Conservation (phyloP, 306 rosid species). For the Lagenaria siceraria region DNA sequence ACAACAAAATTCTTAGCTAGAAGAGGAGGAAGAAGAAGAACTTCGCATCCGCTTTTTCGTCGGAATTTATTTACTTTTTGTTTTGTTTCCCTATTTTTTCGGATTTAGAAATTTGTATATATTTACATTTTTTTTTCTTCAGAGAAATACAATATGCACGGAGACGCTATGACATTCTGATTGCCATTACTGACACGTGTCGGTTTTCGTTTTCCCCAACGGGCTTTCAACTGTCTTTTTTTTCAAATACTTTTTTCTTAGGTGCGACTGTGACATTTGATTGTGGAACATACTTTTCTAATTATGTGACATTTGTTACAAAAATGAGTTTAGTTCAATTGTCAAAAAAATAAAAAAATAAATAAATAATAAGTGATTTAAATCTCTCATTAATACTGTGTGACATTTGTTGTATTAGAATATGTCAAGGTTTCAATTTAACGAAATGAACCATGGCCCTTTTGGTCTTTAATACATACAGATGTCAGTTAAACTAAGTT, state of each 20-base stretch:
- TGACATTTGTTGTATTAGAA: no score
- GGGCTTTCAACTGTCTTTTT: not conserved
- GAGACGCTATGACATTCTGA: not conserved
- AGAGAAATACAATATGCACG: not conserved
- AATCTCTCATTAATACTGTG: no score
- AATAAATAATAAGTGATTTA: no score
- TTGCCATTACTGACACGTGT: not conserved
- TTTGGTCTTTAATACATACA: no score
- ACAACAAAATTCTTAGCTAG: not conserved
- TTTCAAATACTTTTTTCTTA: not conserved
- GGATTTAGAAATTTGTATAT: not conserved
- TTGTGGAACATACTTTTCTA: not conserved
- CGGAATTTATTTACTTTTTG: not conserved
- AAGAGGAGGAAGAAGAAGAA: not conserved
- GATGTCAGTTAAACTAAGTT: no score
- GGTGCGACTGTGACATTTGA: not conserved
- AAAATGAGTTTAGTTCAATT: no score
- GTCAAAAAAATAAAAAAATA: no score
- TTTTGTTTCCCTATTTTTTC: not conserved
- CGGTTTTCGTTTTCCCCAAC: not conserved
- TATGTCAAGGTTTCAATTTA: no score
- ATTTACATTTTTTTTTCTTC: not conserved
- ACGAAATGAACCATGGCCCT: no score
- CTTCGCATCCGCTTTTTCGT: not conserved
- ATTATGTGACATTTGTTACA: not conserved